Base-by-base conservation (phyloP, 2,329 filamentous ascomycete species). In the Trichoderma brevicompactum region DNA sequence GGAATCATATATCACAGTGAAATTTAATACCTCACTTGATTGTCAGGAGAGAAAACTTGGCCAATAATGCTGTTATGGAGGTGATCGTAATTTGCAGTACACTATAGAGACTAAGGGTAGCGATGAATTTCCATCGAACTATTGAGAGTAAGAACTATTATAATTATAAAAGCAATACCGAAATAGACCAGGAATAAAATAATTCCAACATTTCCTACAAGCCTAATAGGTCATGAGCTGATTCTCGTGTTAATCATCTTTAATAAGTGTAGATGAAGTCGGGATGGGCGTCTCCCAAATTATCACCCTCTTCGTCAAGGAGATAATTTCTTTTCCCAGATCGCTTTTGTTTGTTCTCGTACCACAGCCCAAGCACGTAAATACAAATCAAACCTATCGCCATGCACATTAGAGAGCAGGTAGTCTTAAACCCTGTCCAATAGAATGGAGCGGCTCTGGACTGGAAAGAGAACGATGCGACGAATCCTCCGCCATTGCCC, bases 201-300 rank as follows among this genome's bases (percentile, higher is more conserved):
- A 8, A 5, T 5, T 50, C 44, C 23, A 40, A 7, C 15, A 43
- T 38, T 53, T 19, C 15, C 23, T 17, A 56, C 15, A 5, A 7
- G 53, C 17, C 19, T 19, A n/a, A 36, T 1, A 9, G 10, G 7
- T 28, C n/a, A 34, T 15, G 12, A 6, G 13, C 12, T 13, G 34
- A n/a, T 23, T 28, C 2, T 15, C 50, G n/a, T 2, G 5, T 3
- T 12, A 34, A 9, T 17, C 7, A 15, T 4, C 7, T 17, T 10
- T 63, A 63, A 15, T 63, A 63, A n/a, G 60, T 63, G 32, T 54
- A 63, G 9, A 63, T 63, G 32, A 63, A 63, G 3, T 63, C 17
- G 15, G 60, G 60, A 40, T 63, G 60, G 32, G 49, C 49, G 19
- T 63, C 60, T 43, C 60, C 60, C n/a, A 63, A 23, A 38, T 63